Percentiles rank a stretch among this genome's conserved stretches.
These are phyloP conservation scores for Dictyostelium capitatum DNA, from an alignment of 78 protist genomes.

Conservation along the genomic window DNA sequence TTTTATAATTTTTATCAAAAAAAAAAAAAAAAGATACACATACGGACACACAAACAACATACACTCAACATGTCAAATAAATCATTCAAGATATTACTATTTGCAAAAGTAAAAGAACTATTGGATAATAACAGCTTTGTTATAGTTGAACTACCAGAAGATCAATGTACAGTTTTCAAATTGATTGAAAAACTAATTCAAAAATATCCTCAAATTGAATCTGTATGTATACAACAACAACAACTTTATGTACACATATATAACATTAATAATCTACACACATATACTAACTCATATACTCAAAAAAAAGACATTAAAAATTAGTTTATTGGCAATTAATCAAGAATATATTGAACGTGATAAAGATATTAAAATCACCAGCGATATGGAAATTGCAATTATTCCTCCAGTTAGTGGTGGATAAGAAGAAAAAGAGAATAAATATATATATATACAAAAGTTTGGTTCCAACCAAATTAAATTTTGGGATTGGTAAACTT, in stretches of 20 bases:
- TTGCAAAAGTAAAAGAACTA: constrained; percentile 23
- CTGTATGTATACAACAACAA: neutral
- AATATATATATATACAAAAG: no score
- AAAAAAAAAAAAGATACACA: neutral
- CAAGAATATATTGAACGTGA: constrained; percentile 5
- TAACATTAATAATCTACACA: no score
- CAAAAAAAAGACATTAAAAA: neutral
- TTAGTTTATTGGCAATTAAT: constrained; percentile 7
- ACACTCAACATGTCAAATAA: neutral
- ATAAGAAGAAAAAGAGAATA: no score
- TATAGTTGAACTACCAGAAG: neutral
- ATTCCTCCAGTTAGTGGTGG: constrained; percentile 38
- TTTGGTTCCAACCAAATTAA: no score
- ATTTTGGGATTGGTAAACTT: no score
- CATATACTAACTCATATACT: neutral
- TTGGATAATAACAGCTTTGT: neutral
- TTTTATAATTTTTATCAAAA: neutral
- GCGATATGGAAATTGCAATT: constrained; percentile 9
- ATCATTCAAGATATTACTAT: neutral
- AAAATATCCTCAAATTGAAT: neutral
- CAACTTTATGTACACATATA: neutral
- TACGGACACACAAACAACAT: no score
- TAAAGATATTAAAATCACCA: neutral
- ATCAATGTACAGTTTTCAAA: neutral
- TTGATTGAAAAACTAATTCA: neutral